Base-by-base conservation (phyloP, 2,329 filamentous ascomycete genomes). In the Basipetospora sp. region DNA sequence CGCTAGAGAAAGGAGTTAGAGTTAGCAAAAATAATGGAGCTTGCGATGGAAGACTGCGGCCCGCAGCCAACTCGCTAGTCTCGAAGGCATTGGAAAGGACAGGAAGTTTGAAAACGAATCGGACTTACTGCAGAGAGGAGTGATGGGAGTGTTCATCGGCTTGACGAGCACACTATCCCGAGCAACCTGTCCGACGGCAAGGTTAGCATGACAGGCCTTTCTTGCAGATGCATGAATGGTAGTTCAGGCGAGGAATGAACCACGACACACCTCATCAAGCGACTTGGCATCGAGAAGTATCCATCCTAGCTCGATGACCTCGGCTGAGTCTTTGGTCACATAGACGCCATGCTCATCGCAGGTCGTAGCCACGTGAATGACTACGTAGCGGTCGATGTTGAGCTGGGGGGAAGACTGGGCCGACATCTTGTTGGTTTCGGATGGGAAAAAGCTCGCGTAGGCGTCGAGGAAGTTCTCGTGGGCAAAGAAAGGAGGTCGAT, bases 271-370 rank as follows among this genome's bases (percentile, higher is more conserved):
- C 80, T 94, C 87, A 51, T 94, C 87, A 51, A 86, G 81, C 45
- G 74, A 80, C 65, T 88, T 90, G 47, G 85, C 80, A 57, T 94
- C 87, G 45, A 94, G 71, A 53, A 98, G 65, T 55, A 96, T 94
- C 90, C 90, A 98, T 46, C 88, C 90, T 56, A 98, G 73, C 72
- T 98, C 90, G 60, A 98, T 98, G 48, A 98, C 90, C 67, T 98
- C 90, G 44, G 90, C 90, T 42, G 90, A 96, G 63, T 98, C 90
- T 64, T 96, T 96, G 43, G 90, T 98, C 42, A 98, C 90, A 61
- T 98, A 98, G 47, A 98, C 90, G 45, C 90, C 90, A 63, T 98
- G 90, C 61, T 98, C 90, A 60, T 98, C 90, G 64, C 90, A 98
- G 49, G 90, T 98, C 26, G 90, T 98, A 46, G 90, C 90, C 54